Evolutionary conservation across 352 stramenopile species (phyloP).

Genomic region (Globisporangium orthogonon): DNA sequence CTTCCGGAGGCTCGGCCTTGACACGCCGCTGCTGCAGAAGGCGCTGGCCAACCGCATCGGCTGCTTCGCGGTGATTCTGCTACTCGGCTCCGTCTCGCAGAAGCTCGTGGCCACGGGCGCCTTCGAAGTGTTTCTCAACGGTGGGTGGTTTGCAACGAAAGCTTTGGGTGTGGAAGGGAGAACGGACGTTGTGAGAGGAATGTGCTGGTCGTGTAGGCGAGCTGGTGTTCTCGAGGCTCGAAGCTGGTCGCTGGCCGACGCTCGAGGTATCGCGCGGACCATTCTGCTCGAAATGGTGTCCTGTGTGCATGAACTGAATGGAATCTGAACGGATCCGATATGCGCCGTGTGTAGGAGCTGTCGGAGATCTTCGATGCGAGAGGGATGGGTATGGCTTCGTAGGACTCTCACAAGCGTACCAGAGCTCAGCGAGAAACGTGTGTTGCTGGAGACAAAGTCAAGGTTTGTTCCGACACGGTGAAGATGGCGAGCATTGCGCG

Average conservation of each 20-base stretch:
- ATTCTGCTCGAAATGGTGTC: neutral
- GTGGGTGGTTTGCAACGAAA: conserved; percentile 14
- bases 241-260: conserved; percentile 56
- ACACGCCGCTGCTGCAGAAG: conserved; percentile 51
- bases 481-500: no score
- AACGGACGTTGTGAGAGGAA: neutral
- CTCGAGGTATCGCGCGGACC: conserved; percentile 29
- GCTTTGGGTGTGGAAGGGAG: neutral
- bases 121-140: conserved; percentile 83
- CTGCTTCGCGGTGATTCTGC: conserved; percentile 58
- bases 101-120: conserved; percentile 59
- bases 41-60: conserved; percentile 64
- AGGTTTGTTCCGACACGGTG: no score
- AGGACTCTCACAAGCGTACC: no score
- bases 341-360: neutral
- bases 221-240: conserved; percentile 72
- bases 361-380: neutral
- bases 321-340: no score
- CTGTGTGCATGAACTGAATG: no score
- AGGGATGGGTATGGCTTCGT: no score
- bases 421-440: no score
- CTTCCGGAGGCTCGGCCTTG: conserved; percentile 35
- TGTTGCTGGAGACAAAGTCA: no score
- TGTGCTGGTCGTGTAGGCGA: conserved; percentile 24
- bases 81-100: conserved; percentile 57